Base-by-base conservation (phyloP, 352 stramenopile species). In the Peronospora farinosa region DNA sequence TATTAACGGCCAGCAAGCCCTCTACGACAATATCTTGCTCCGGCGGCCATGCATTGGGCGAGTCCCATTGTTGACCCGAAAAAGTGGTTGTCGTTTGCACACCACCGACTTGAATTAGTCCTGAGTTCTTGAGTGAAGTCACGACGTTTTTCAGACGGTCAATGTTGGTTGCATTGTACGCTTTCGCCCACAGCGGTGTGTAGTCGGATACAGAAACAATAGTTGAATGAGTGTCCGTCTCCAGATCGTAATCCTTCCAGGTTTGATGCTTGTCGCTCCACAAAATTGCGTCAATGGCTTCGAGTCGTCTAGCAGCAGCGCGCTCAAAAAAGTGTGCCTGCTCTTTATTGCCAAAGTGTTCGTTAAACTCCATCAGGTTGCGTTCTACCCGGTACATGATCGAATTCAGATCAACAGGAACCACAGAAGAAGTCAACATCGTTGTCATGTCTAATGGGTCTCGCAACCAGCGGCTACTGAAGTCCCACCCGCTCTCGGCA, bases 401-500 rank as follows among this genome's bases (percentile, higher is more conserved):
- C 30, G 78, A 57, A 51, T 96, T 96, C 19, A 96, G 63, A 51
- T 96, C 86, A 11, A 87, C 82, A 9, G 86, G 84, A 41, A 95
- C 56, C 30, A 96, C 63, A 5, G 57, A 69, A 27, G 71, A 66
- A 13, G 82, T 93, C 23, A 64, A 37, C 57, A 92, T 88, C 15
- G 73, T 75, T 49, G 83, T 79, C 63, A 92, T 83, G 31, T 86
- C 80, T 3, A 55, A 40, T 1, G 67, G 62, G 35, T 86, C 62
- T 31, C 65, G 54, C 8, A 95, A 48, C 86, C 86, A 96, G 16
- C 86, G 78, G 44, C 79, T 93, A 51, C 73, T 90, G 47, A 96
- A 96, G 57, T 96, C 86, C 86, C 86, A 96, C 1, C 86, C 86
- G n/a, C 78, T 92, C 63, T 95, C 86, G 6, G 86, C 80, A 11